These are phyloP conservation scores for Schizopora paradoxa DNA, from an alignment of 1,284 basidiomycete genomes.

Conservation along the genomic window DNA sequence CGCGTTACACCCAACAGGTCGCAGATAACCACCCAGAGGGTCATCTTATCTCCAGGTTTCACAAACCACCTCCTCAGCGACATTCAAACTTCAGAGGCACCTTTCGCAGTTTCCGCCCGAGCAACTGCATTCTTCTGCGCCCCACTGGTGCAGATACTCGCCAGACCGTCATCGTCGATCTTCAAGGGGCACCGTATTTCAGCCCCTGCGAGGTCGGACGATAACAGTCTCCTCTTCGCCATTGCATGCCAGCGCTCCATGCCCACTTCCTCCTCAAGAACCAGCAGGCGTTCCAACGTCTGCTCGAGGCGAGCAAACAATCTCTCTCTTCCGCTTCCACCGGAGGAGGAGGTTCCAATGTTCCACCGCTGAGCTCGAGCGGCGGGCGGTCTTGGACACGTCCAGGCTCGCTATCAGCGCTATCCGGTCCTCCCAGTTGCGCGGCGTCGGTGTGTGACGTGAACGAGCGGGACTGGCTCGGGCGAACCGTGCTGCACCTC, in stretches of 20 bases:
- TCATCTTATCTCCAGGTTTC: too few species aligned
- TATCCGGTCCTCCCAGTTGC: slow-evolving; percentile 20
- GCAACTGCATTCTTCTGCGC: too few species aligned
- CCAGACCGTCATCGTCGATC: too few species aligned
- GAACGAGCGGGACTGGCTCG: slow-evolving; percentile 68
- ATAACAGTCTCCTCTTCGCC: too few species aligned
- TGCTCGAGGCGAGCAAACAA: slow-evolving; percentile 52
- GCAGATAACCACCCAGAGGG: too few species aligned
- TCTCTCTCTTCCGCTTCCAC: slow-evolving; percentile 28
- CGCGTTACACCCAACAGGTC: too few species aligned
- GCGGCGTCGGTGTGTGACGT: slow-evolving; percentile 45
- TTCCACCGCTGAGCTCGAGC: slow-evolving; percentile 24
- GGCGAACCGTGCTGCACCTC: slow-evolving; percentile 82
- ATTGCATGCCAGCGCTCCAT: slow-evolving; percentile 78
- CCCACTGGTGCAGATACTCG: too few species aligned
- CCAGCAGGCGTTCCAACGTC: slow-evolving; percentile 77
- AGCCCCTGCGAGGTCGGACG: too few species aligned
- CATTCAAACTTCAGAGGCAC: too few species aligned
- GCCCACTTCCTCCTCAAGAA: slow-evolving; percentile 71
- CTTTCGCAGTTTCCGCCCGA: too few species aligned
- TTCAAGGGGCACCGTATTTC: too few species aligned
- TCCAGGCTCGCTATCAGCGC: slow-evolving; percentile 39
- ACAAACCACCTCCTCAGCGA: too few species aligned
- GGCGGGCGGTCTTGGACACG: slow-evolving; percentile 65
- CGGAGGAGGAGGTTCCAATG: slow-evolving; percentile 32